phyloP scores from a whole-genome alignment of 2,329 filamentous ascomycete species.

The Cytospora mali region DNA sequence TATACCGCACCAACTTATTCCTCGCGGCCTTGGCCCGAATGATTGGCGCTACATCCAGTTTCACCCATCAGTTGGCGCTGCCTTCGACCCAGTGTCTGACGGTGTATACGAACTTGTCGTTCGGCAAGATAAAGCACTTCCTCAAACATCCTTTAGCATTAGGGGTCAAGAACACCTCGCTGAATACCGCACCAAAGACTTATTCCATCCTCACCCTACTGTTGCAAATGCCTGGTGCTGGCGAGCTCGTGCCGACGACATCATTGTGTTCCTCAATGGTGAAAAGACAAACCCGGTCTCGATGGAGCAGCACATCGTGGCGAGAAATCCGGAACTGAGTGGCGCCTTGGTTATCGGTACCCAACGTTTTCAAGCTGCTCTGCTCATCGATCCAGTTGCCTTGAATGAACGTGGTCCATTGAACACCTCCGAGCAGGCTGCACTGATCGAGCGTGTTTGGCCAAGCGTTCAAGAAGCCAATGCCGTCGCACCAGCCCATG shows the following conservation, averaged over 20 bases:
- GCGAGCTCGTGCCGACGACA: slow-evolving; percentile 36
- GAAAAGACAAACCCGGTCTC: slow-evolving; percentile 37
- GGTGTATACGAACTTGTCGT: slow-evolving; percentile 18
- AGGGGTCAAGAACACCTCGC: slow-evolving; percentile 31
- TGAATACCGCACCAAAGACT: slow-evolving; percentile 32
- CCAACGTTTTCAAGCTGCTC: slow-evolving; percentile 1
- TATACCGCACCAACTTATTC: slow-evolving; percentile 18
- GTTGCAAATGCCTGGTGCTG: slow-evolving; percentile 35
- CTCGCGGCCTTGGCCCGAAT: background rate
- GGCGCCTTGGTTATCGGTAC: slow-evolving; percentile 8
- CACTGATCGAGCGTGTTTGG: slow-evolving; percentile 24
- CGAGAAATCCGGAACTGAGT: slow-evolving; percentile 21
- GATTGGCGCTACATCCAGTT: slow-evolving; percentile 25
- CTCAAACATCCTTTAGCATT: slow-evolving; percentile 18
- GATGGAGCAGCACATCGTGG: slow-evolving; percentile 33
- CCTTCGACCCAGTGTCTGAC: slow-evolving; percentile 3
- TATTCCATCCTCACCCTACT: slow-evolving; percentile 29
- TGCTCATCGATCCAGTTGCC: slow-evolving; percentile 44
- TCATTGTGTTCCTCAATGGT: slow-evolving; percentile 37
- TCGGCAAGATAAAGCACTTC: background rate
- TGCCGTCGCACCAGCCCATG: slow-evolving; percentile 10
- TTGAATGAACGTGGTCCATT: slow-evolving; percentile 15
- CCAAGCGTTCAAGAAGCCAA: slow-evolving; percentile 18
- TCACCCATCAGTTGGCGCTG: slow-evolving; percentile 9
- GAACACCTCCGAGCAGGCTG: slow-evolving; percentile 32